Evolutionary conservation across 495 filamentous ascomycete species (phyloP).

Genomic region (Neurospora cerealis): DNA sequence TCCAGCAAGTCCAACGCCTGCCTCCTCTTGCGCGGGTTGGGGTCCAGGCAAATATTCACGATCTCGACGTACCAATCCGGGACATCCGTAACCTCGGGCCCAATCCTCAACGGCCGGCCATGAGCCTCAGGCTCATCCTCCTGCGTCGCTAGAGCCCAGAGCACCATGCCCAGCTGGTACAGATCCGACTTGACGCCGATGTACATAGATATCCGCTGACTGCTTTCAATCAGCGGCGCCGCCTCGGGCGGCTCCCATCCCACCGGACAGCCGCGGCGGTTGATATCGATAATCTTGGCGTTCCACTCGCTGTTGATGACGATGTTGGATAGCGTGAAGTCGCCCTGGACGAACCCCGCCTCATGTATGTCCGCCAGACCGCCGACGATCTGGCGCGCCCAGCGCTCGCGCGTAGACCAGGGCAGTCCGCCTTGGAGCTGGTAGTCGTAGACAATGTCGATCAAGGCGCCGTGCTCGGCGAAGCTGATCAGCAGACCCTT

Average conservation of each 20-base stretch:
- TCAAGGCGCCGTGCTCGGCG: constrained; percentile 77
- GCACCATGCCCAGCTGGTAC: constrained; percentile 92
- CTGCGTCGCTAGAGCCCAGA: constrained; percentile 83
- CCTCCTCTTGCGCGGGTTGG: constrained; percentile 30
- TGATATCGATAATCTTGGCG: constrained; percentile 98
- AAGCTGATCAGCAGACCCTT: constrained; percentile 89
- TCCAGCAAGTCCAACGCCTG: constrained; percentile 32
- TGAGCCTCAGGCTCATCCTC: constrained; percentile 84
- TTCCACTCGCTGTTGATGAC: constrained; percentile 79
- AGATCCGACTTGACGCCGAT: constrained; percentile 97
- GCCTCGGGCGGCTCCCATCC: constrained; percentile 98
- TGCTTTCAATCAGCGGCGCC: constrained; percentile 74
- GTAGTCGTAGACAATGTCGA: constrained; percentile 80
- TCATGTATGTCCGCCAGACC: constrained; percentile 92
- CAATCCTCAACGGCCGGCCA: constrained; percentile 54
- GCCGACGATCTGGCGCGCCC: constrained; percentile 87
- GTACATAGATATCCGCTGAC: constrained; percentile 92
- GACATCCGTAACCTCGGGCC: constrained; percentile 24
- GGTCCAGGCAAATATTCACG: constrained; percentile 34
- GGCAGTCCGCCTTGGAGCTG: constrained; percentile 43
- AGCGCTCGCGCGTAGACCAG: constrained; percentile 73
- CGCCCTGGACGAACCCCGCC: constrained; percentile 92
- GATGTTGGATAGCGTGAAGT: constrained; percentile 95
- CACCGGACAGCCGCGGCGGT: constrained; percentile 87
- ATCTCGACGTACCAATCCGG: constrained; percentile 35